Evolutionary conservation across 257 asterid species (phyloP), one percentile per base, ranked within the genome.

Genomic region (Nyctanthes arbortristis): DNA sequence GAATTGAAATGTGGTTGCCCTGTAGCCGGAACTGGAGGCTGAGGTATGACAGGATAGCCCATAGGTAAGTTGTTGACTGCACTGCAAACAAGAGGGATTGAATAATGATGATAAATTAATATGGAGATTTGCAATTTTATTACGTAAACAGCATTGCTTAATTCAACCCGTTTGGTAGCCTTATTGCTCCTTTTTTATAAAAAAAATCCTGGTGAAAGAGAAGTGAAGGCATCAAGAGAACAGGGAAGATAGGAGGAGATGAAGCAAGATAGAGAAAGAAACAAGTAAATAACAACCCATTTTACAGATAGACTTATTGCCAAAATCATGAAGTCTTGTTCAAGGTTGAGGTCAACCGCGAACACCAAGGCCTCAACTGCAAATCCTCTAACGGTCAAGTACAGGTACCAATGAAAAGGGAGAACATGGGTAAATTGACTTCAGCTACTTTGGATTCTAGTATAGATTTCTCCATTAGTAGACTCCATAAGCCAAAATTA

Each of bases 1-100:
- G 84, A 80, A 78, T 93, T 89, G 24, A 88, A 68, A 78, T 88
- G 95, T 78, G 92, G 95, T 72, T 90, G 97, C 35, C 90, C 95
- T 31, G 95, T 63, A 65, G 86, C 87, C 12, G 90, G 80, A 66
- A 84, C 67, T 4, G 84, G 85, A 66, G 86, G 94, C 69, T 84
- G 98, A 27, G 73, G 97, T 57, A 90, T 77, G 75, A 90, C 83
- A 31, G 98, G 98, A 78, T 90, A 93, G 68, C 98, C 98, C 85
- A 87, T 84, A 10, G 97, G 96, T 75, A 93, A 85, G 80, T 84
- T 93, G 89, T 84, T 85, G 88, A 80, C 98, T 93, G 98, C 92
- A 83, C 87, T 77, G 89, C 83, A 75, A 82, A 82, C 74, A 84
- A 77, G 79, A n/a, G 74, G 68, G 78, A 66, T 61, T 81, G 77